Conservation (phyloP, 805 yeast genomes). For the Barnettozyma populi region DNA sequence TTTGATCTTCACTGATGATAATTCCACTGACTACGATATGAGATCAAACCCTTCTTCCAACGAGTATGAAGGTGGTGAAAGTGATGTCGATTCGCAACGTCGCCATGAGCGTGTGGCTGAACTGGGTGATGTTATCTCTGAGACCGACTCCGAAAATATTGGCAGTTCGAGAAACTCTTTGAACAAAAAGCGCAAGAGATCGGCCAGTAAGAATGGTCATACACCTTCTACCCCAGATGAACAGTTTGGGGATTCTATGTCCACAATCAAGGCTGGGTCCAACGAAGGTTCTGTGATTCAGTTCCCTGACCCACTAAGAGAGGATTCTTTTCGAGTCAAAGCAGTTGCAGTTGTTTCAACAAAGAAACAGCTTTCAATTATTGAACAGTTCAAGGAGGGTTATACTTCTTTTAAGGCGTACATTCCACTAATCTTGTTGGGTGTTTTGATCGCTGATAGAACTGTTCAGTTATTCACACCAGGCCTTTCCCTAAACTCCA, state of each 20-base stretch:
- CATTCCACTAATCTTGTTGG: slow-evolving; percentile 12
- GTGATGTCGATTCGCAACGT: slow-evolving; percentile 4
- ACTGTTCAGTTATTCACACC: slow-evolving; percentile 15
- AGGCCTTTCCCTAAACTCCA: neutral
- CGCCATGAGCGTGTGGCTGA: neutral
- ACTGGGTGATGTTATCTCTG: slow-evolving; percentile 13
- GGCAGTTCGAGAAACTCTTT: neutral
- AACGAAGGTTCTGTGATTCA: slow-evolving; percentile 5
- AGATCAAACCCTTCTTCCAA: slow-evolving; percentile 21
- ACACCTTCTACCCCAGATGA: neutral
- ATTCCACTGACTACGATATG: slow-evolving; percentile 23
- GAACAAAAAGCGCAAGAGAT: neutral
- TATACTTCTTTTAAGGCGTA: slow-evolving; percentile 8
- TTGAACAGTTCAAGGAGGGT: neutral
- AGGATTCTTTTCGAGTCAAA: neutral
- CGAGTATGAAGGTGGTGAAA: slow-evolving; percentile 10
- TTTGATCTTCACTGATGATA: slow-evolving; percentile 26
- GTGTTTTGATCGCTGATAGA: slow-evolving; percentile 18
- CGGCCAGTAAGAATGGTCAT: neutral
- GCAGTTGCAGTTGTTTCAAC: neutral
- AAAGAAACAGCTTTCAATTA: neutral
- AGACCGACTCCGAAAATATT: slow-evolving; percentile 14
- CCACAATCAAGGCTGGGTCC: slow-evolving; percentile 9
- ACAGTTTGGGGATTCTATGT: slow-evolving; percentile 2
- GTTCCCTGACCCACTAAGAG: slow-evolving; percentile 13